phyloP scores from a whole-genome alignment of 208 protist genomes.

The Acanthamoeba healyi region DNA sequence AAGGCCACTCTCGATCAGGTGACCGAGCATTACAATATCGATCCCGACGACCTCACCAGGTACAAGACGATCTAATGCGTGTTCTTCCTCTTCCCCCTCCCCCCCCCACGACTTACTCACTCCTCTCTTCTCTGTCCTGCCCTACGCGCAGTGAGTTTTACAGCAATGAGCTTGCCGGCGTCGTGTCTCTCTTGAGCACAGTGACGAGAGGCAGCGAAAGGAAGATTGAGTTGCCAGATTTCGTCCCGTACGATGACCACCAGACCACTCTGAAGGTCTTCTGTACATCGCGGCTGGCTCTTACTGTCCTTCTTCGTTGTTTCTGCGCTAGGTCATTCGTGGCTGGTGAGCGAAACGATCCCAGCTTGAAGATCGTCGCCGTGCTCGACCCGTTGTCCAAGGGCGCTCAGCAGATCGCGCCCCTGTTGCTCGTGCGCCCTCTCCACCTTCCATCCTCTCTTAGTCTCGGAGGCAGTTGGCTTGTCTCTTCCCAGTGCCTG shows the following conservation, averaged over 20 bases:
- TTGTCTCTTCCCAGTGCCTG: too few species aligned
- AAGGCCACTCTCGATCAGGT: background rate
- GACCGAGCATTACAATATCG: background rate
- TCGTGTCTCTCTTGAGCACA: background rate
- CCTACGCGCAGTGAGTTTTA: conserved; percentile 13
- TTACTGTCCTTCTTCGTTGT: too few species aligned
- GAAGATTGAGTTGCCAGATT: background rate
- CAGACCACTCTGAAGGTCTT: background rate
- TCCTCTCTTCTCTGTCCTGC: background rate
- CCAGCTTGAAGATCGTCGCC: conserved; percentile 72
- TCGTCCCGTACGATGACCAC: background rate
- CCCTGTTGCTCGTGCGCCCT: conserved; percentile 90
- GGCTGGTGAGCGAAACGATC: background rate
- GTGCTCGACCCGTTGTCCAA: conserved; percentile 94
- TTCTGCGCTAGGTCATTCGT: conserved; percentile 61
- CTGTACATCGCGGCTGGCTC: background rate
- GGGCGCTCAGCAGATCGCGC: conserved; percentile 91
- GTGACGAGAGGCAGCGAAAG: background rate
- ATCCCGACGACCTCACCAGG: conserved; percentile 49
- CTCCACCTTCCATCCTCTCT: background rate
- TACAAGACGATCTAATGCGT: background rate
- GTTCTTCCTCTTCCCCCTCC: too few species aligned
- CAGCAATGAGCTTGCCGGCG: conserved; percentile 27
- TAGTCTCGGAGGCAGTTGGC: too few species aligned
- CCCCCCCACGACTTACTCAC: too few species aligned